These are phyloP conservation scores for Pyrrhoderma noxium DNA, from an alignment of 1,284 basidiomycete genomes.

Conservation along the genomic window DNA sequence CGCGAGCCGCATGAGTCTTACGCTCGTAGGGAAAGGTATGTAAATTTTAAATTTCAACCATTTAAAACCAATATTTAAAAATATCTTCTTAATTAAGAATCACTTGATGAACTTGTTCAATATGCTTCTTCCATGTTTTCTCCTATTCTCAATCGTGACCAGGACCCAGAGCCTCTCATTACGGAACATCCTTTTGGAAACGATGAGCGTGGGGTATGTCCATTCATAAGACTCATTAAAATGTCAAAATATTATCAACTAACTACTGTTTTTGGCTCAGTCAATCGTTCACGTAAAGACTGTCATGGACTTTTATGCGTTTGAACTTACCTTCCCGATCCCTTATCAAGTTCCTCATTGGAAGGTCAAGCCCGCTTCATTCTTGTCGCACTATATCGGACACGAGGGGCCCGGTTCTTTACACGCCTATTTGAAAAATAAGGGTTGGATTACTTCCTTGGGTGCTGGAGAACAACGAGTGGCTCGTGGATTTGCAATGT, in stretches of 20 bases:
- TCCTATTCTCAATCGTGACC: conserved; percentile 63
- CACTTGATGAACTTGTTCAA: conserved; percentile 71
- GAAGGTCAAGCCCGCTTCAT: conserved; percentile 75
- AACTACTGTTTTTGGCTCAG: conserved; percentile 32
- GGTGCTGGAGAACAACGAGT: conserved; percentile 68
- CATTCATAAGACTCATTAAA: conserved; percentile 1
- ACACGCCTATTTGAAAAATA: conserved; percentile 85
- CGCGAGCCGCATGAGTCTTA: conserved; percentile 89
- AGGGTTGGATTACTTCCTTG: conserved; percentile 86
- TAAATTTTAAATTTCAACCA: not conserved
- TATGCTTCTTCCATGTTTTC: conserved; percentile 74
- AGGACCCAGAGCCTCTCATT: conserved; percentile 62
- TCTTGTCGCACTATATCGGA: conserved; percentile 84
- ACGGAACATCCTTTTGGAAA: conserved; percentile 71
- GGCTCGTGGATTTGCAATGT: conserved; percentile 82
- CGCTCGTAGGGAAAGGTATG: conserved; percentile 82
- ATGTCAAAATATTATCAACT: conserved; percentile 4
- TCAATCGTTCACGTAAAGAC: conserved; percentile 84
- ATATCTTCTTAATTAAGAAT: conserved; percentile 43
- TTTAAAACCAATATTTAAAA: conserved; percentile 1
- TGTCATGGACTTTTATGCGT: conserved; percentile 81
- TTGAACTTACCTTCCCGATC: conserved; percentile 87
- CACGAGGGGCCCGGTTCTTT: conserved; percentile 96
- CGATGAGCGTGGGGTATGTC: conserved; percentile 68
- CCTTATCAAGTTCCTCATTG: conserved; percentile 79